Evolutionary conservation across 306 rosid genomes (phyloP), one percentile per base, ranked within the genome.

Genomic region (Vigna mungo): DNA sequence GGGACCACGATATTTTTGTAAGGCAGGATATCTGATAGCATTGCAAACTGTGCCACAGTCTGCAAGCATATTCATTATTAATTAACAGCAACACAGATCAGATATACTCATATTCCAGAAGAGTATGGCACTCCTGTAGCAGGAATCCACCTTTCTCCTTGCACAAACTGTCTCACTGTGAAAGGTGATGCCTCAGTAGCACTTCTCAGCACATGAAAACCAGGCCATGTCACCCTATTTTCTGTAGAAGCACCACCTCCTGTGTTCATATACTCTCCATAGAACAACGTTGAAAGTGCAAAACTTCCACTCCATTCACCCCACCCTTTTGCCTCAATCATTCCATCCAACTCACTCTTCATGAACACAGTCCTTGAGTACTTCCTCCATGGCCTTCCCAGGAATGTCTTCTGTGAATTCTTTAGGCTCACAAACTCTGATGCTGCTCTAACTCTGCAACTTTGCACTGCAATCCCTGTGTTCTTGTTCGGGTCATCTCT

Each of bases 311-410:
- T 49, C 92, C 93, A 88, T 20, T 89, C 90, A 1, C 41, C 78
- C 93, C 95, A 93, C 44, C 97, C 97, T 46, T 47, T 79, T 6
- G 91, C 90, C 7, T 85, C 65, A 52, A 93, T 39, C 58, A 87
- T 43, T 0, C 88, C 90, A 58, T 89, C 98, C 25, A 93, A 14
- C 55, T 91, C 88, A 9, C 75, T 83, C 68, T 82, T 86, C 7
- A 88, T 12, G 20, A 84, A 79, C 77, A 93, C 84, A 1, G 89
- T 89, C 84, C 92, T 87, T 0, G 97, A 88, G 15, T 87, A 93
- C 68, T 67, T 81, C 75, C 60, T 87, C 98, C 97, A 91, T 1
- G 92, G 93, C 81, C 96, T 68, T 0, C 96, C 98, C n/a, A 93
- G 72, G 72, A 76, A 93, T 5, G 68, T 91, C 12, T 41, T 78